phyloP scores from a whole-genome alignment of 1,284 basidiomycete species.

The Leccinum cinnamomeum region DNA sequence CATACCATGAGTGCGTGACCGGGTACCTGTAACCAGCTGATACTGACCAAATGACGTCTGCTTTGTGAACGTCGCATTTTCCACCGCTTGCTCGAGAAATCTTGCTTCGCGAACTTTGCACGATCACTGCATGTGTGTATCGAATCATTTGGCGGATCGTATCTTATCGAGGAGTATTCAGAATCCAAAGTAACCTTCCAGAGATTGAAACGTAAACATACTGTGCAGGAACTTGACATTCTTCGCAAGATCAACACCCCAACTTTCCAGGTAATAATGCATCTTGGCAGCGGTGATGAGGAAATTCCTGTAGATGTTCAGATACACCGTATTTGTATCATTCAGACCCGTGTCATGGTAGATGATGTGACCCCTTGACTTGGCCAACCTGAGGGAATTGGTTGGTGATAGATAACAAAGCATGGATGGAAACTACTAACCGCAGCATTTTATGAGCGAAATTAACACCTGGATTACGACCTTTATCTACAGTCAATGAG shows the following conservation, averaged over 20 bases:
- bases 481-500: conserved; percentile 65
- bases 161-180: conserved; percentile 37
- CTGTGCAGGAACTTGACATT: conserved; percentile 54
- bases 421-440: conserved; percentile 41
- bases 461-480: conserved; percentile 53
- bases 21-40: background rate
- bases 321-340: conserved; percentile 56
- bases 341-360: conserved; percentile 81
- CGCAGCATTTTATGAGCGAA: conserved; percentile 70
- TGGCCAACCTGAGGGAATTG: conserved; percentile 51
- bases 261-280: conserved; percentile 74
- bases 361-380: conserved; percentile 67
- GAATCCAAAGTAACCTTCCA: conserved; percentile 4
- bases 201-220: conserved; percentile 35
- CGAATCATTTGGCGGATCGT: conserved; percentile 59
- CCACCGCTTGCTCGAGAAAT: conserved; percentile 42
- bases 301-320: conserved; percentile 88
- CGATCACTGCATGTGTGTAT: conserved; percentile 54
- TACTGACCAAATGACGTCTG: conserved; percentile 62
- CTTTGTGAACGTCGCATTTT: conserved; percentile 47
- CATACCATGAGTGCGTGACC: conserved; percentile 7
- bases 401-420: conserved; percentile 4
- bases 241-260: conserved; percentile 47
- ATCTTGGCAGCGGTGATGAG: conserved; percentile 86
- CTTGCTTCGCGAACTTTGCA: conserved; percentile 47